phyloP scores from a whole-genome alignment of 495 filamentous ascomycete species.

The Tuber indicum region DNA sequence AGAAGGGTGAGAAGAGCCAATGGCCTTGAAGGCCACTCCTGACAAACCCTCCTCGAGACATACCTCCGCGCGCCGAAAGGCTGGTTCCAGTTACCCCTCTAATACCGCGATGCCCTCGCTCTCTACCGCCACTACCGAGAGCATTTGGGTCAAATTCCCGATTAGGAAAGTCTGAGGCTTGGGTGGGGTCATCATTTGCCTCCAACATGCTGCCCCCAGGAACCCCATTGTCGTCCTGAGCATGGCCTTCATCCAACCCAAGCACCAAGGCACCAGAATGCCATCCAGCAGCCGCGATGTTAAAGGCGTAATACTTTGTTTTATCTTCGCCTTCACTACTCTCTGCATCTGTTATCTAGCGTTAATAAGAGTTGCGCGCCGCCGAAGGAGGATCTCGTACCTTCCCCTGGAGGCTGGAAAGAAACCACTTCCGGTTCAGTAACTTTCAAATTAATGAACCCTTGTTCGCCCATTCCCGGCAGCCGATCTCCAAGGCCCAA shows the following conservation, averaged over 20 bases:
- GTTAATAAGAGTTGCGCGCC: neutral
- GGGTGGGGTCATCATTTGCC: neutral
- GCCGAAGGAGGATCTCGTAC: neutral
- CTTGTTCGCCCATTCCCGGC: conserved; percentile 6
- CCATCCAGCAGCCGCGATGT: conserved; percentile 37
- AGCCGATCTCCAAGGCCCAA: conserved; percentile 30
- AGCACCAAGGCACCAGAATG: conserved; percentile 38
- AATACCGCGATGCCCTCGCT: conserved; percentile 18
- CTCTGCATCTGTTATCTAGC: neutral
- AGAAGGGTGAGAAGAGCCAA: neutral
- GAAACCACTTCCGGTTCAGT: neutral
- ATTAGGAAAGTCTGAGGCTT: neutral
- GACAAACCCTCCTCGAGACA: conserved; percentile 15
- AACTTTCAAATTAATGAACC: conserved; percentile 15
- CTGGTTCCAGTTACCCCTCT: conserved; percentile 16
- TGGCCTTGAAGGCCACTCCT: conserved; percentile 10
- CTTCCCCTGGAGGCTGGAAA: neutral
- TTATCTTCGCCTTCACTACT: conserved; percentile 4
- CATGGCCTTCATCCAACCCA: neutral
- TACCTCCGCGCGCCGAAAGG: conserved; percentile 2
- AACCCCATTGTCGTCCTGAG: neutral
- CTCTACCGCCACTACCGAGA: conserved; percentile 7
- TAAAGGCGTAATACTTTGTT: conserved; percentile 27
- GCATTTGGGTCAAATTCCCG: conserved; percentile 14
- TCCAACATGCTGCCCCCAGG: neutral